phyloP scores from a whole-genome alignment of 768 basidiomycete genomes.

The Termitomyces bulborhizus region DNA sequence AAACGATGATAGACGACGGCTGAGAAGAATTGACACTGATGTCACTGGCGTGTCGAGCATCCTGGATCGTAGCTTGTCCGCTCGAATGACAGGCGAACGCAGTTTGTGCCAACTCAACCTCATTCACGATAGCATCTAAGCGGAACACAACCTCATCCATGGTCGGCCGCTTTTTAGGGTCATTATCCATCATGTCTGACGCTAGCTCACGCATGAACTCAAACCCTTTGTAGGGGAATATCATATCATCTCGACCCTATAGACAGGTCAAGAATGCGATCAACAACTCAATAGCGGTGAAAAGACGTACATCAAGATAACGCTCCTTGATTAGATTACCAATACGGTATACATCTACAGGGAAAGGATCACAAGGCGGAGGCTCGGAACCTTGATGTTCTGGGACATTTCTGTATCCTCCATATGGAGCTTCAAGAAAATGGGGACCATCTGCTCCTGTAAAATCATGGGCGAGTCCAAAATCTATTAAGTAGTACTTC shows the following conservation, averaged over 20 bases:
- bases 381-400: not conserved
- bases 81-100: not conserved
- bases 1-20: too few relatives aligned
- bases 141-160: not conserved
- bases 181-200: not conserved
- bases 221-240: not conserved
- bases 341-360: not conserved
- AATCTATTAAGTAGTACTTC: not conserved
- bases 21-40: too few relatives aligned
- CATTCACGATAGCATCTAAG: not conserved
- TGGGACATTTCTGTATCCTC: not conserved
- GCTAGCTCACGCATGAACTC: not conserved
- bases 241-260: not conserved
- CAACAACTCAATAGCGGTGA: not conserved
- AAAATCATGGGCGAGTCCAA: not conserved
- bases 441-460: not conserved
- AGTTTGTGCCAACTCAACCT: not conserved
- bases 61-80: not conserved
- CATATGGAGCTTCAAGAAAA: not conserved
- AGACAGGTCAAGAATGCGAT: not conserved
- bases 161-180: not conserved
- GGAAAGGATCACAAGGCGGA: not conserved
- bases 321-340: not conserved
- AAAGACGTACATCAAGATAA: not conserved
- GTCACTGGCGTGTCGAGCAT: too few relatives aligned